Percentiles rank a stretch among this genome's conserved stretches.
These are phyloP conservation scores for Scheffersomyces cryptocercus DNA, from an alignment of 1,139 yeast genomes.

Conservation along the genomic window DNA sequence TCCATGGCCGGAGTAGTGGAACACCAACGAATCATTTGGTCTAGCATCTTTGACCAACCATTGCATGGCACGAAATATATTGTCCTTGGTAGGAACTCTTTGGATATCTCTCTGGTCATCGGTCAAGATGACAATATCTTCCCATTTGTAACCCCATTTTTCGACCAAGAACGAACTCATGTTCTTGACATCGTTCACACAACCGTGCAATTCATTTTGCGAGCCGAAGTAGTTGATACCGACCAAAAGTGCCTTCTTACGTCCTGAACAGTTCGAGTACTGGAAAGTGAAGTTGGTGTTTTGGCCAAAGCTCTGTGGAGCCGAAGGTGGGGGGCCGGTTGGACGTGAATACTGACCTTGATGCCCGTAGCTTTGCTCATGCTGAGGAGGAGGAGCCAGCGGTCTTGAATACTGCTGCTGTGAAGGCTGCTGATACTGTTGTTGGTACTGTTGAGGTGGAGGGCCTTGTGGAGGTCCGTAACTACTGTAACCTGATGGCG, in stretches of 20 bases:
- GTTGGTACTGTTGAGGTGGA: constrained; percentile 11
- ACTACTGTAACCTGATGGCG: constrained; percentile 8
- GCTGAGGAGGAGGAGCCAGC: constrained; percentile 9
- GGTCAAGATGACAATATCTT: constrained; percentile 83
- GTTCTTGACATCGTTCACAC: constrained; percentile 79
- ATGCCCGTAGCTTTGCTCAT: constrained; percentile 6
- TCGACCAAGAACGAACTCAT: constrained; percentile 57
- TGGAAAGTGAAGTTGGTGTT: constrained; percentile 29
- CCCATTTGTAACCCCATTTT: constrained; percentile 65
- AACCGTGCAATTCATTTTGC: constrained; percentile 72
- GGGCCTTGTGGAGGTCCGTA: constrained; percentile 14
- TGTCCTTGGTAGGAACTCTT: constrained; percentile 72
- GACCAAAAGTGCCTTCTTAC: constrained; percentile 76
- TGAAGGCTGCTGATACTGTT: constrained; percentile 4
- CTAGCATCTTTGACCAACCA: constrained; percentile 85
- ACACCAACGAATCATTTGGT: constrained; percentile 82
- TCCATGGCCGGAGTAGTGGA: constrained; percentile 95
- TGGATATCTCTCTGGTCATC: constrained; percentile 69
- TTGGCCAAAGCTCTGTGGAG: constrained; percentile 24
- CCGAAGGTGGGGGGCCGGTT: constrained; percentile 15
- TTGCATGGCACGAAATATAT: constrained; percentile 83
- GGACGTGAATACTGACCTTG: constrained; percentile 5
- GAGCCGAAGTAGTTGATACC: constrained; percentile 88
- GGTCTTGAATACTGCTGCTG: constrained; percentile 4
- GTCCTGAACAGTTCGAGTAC: constrained; percentile 76